Evolutionary conservation across 2,329 filamentous ascomycete genomes (phyloP).

Genomic region (Apiospora marii): DNA sequence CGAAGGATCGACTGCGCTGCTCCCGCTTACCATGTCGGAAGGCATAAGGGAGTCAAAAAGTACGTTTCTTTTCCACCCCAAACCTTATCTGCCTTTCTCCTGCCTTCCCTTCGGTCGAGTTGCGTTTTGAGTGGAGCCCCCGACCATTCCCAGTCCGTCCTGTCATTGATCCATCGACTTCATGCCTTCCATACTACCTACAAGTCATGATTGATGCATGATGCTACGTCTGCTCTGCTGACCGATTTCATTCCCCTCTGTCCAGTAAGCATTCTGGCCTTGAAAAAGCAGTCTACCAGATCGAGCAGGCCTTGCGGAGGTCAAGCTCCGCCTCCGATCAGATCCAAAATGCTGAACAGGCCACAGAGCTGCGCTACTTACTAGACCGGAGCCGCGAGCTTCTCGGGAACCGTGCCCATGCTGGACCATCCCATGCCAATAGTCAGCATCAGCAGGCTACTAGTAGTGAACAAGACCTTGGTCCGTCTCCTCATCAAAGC

Average conservation of each 20-base stretch:
- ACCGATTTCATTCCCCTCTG: constrained; percentile 23
- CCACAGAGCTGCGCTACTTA: constrained; percentile 56
- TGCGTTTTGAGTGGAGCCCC: constrained; percentile 7
- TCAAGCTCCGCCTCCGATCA: constrained; percentile 54
- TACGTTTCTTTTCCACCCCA: constrained; percentile 43
- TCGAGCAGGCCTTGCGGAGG: constrained; percentile 72
- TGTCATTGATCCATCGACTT: neutral
- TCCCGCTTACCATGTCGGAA: constrained; percentile 75
- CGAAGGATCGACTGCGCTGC: constrained; percentile 66
- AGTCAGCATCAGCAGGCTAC: neutral
- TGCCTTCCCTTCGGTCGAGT: neutral
- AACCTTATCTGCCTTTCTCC: neutral
- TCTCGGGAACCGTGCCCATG: constrained; percentile 34
- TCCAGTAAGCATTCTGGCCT: constrained; percentile 75
- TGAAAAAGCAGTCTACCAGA: constrained; percentile 77
- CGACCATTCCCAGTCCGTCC: constrained; percentile 20
- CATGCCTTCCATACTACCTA: neutral
- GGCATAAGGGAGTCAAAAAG: constrained; percentile 82
- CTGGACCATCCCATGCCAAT: neutral
- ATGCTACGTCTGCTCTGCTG: neutral
- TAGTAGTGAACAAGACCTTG: constrained; percentile 1
- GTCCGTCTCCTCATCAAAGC: constrained; percentile 39
- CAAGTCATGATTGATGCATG: neutral
- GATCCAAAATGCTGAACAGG: constrained; percentile 51
- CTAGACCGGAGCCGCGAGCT: constrained; percentile 56